These are phyloP conservation scores for Pyrenophora tritici-repentis DNA, from an alignment of 2,329 filamentous ascomycete species.

Conservation along the genomic window DNA sequence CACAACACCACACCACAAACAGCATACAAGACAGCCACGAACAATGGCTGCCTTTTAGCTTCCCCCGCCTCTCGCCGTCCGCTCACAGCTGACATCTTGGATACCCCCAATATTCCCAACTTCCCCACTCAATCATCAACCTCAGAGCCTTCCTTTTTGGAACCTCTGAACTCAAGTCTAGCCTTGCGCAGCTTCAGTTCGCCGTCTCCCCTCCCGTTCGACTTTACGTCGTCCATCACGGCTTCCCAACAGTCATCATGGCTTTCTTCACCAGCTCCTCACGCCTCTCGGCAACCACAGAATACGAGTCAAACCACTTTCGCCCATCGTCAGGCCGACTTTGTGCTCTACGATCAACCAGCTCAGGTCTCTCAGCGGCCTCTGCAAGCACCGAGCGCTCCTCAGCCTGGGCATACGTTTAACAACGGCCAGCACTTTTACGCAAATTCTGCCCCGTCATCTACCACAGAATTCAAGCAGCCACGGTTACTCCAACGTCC, in stretches of 20 bases:
- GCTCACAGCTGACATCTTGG: slow-evolving; percentile 40
- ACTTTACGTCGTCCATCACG: slow-evolving; percentile 80
- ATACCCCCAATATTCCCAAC: slow-evolving; percentile 28
- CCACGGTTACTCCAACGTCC: slow-evolving; percentile 62
- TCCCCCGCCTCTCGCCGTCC: slow-evolving; percentile 32
- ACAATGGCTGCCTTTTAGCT: slow-evolving; percentile 49
- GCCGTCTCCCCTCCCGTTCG: slow-evolving; percentile 63
- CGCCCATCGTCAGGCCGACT: slow-evolving; percentile 67
- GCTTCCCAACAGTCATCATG: slow-evolving; percentile 76
- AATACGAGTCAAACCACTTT: slow-evolving; percentile 50
- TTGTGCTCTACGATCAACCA: slow-evolving; percentile 71
- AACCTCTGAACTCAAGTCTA: slow-evolving; percentile 68
- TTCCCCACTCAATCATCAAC: slow-evolving; percentile 35
- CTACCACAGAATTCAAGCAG: slow-evolving; percentile 62
- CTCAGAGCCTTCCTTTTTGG: slow-evolving; percentile 50
- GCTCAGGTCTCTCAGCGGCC: slow-evolving; percentile 50
- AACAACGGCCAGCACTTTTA: slow-evolving; percentile 66
- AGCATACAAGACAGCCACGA: slow-evolving; percentile 40
- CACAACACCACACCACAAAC: slow-evolving; percentile 25
- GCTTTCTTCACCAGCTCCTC: slow-evolving; percentile 69
- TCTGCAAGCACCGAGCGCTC: slow-evolving; percentile 58
- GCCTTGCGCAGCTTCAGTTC: slow-evolving; percentile 64
- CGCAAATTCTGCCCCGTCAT: slow-evolving; percentile 68
- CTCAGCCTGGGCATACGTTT: slow-evolving; percentile 63
- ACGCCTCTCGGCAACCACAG: slow-evolving; percentile 58